phyloP scores from a whole-genome alignment of 495 filamentous ascomycete species.

The Talaromyces nanjingensis region DNA sequence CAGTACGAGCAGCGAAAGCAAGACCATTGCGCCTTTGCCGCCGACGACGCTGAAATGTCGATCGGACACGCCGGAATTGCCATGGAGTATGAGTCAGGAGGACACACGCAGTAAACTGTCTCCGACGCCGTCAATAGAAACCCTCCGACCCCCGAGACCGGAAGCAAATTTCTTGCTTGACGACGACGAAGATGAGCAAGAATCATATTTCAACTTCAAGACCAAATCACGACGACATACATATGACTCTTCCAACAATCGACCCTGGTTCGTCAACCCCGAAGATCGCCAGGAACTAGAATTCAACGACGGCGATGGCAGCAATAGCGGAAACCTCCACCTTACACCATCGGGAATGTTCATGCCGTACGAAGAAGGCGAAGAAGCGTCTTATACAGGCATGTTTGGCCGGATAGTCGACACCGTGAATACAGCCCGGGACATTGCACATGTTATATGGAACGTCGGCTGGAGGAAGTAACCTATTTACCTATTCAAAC shows the following conservation, averaged over 20 bases:
- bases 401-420: constrained; percentile 81
- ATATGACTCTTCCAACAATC: constrained; percentile 19
- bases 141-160: constrained; percentile 61
- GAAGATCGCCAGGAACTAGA: constrained; percentile 29
- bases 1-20: constrained; percentile 60
- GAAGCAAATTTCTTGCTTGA: constrained; percentile 66
- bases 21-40: constrained; percentile 88
- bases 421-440: constrained; percentile 91
- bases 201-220: neutral
- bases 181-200: constrained; percentile 54
- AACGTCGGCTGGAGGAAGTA: constrained; percentile 90
- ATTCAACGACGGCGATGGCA: constrained; percentile 13
- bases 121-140: constrained; percentile 72
- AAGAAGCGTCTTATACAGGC: constrained; percentile 42
- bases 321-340: constrained; percentile 38
- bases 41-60: constrained; percentile 88
- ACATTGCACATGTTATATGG: constrained; percentile 96
- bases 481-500: constrained; percentile 13
- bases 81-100: constrained; percentile 19
- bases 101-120: constrained; percentile 31
- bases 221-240: constrained; percentile 8
- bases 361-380: constrained; percentile 72
- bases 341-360: constrained; percentile 78
- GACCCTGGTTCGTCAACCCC: constrained; percentile 31
- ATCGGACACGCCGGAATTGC: constrained; percentile 67